Percentiles rank a stretch among this genome's conserved stretches.
These are phyloP conservation scores for Clonostachys chloroleuca DNA, from an alignment of 2,329 filamentous ascomycete species.

Conservation along the genomic window DNA sequence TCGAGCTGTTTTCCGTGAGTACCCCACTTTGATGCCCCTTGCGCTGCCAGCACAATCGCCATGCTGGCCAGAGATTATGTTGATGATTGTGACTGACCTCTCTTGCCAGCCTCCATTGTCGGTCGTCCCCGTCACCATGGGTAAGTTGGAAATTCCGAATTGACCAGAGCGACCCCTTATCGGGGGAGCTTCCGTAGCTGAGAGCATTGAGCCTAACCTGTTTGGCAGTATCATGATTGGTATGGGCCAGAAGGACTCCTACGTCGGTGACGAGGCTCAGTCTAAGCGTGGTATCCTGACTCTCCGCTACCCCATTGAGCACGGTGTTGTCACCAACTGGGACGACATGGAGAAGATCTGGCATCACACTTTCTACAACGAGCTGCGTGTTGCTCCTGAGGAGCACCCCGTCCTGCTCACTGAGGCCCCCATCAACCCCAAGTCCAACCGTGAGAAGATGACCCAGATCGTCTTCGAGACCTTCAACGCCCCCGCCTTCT, in stretches of 20 bases:
- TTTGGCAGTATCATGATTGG: constrained; percentile 95
- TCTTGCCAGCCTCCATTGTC: constrained; percentile 84
- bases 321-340: constrained; percentile 99
- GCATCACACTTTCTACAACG: constrained; percentile 99
- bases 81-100: constrained; percentile 20
- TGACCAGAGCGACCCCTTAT: background rate
- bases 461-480: constrained; percentile 99
- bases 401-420: constrained; percentile 99
- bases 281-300: constrained; percentile 99
- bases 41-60: constrained; percentile 5
- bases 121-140: constrained; percentile 99
- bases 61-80: constrained; percentile 10
- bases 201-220: background rate
- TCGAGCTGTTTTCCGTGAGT: constrained; percentile 99
- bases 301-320: constrained; percentile 98
- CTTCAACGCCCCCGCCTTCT: constrained; percentile 99
- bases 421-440: constrained; percentile 99
- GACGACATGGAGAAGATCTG: constrained; percentile 99
- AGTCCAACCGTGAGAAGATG: constrained; percentile 99
- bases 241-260: constrained; percentile 99
- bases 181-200: constrained; percentile 18
- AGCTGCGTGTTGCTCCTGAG: constrained; percentile 98
- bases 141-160: constrained; percentile 53
- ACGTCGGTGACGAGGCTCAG: constrained; percentile 99
- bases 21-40: constrained; percentile 21